Percentiles rank a stretch among this genome's conserved stretches.
phyloP scores from a whole-genome alignment of 1,139 yeast genomes.

The Lipomyces yarrowii region DNA sequence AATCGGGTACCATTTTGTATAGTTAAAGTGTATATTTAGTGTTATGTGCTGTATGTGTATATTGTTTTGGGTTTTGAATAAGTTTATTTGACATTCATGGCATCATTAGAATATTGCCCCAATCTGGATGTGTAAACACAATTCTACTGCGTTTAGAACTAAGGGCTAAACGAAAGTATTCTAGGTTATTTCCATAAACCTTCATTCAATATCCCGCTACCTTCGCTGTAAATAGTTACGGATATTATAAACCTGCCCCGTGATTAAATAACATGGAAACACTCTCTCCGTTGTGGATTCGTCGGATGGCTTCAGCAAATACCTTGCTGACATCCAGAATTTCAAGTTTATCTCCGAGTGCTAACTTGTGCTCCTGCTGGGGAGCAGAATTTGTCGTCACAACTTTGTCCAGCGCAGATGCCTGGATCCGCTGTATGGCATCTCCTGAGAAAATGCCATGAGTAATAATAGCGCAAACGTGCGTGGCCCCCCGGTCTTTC shows the following conservation, averaged over 20 bases:
- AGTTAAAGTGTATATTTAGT: background rate
- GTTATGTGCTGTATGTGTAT: background rate
- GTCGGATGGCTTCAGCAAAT: conserved; percentile 90
- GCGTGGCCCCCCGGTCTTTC: conserved; percentile 88
- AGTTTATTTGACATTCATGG: background rate
- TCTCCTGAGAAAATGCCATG: conserved; percentile 95
- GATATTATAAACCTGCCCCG: conserved; percentile 43
- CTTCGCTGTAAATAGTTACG: too few species aligned
- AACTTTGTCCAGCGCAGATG: conserved; percentile 76
- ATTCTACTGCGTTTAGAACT: background rate
- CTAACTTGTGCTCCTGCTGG: conserved; percentile 58
- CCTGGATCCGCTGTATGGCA: conserved; percentile 71
- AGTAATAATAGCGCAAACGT: conserved; percentile 85
- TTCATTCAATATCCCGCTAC: too few species aligned
- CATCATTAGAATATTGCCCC: background rate
- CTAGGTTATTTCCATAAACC: background rate
- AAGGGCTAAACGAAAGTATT: background rate
- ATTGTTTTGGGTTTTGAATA: background rate
- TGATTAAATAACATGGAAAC: conserved; percentile 86
- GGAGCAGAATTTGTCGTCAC: conserved; percentile 95
- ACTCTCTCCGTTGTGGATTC: conserved; percentile 96
- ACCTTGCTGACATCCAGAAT: conserved; percentile 86
- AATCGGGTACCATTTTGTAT: conserved; percentile 6
- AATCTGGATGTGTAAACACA: background rate
- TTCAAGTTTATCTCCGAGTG: conserved; percentile 65